These are phyloP conservation scores for Neurospora cerealis DNA, from an alignment of 495 filamentous ascomycete species.

Conservation along the genomic window DNA sequence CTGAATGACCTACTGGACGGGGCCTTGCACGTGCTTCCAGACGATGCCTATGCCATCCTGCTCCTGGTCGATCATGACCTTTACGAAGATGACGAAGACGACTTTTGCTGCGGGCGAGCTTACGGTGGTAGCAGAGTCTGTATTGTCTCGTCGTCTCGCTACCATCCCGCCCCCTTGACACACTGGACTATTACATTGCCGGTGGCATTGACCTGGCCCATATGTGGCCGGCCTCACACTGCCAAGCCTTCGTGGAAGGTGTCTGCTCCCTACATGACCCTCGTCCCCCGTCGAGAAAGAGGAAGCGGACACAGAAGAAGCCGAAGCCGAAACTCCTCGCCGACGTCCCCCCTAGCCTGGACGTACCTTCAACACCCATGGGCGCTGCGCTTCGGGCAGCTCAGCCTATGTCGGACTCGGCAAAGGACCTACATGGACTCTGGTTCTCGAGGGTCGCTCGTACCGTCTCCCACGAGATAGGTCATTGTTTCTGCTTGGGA, in stretches of 20 bases:
- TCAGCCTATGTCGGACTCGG: conserved; percentile 3
- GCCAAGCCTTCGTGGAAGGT: conserved; percentile 35
- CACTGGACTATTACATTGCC: neutral
- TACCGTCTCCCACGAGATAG: conserved; percentile 53
- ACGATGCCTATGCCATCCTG: conserved; percentile 50
- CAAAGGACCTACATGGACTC: conserved; percentile 16
- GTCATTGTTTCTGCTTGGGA: conserved; percentile 55
- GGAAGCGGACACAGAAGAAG: neutral
- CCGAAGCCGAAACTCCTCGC: neutral
- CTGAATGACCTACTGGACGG: conserved; percentile 55
- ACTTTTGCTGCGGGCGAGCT: conserved; percentile 57
- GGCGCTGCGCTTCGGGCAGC: conserved; percentile 5
- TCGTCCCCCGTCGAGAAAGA: neutral
- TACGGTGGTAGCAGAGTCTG: conserved; percentile 53
- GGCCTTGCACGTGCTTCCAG: conserved; percentile 43
- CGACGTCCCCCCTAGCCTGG: neutral
- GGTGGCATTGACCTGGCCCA: conserved; percentile 40
- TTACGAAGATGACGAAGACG: conserved; percentile 57
- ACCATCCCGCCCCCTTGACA: conserved; percentile 44
- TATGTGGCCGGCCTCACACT: conserved; percentile 57
- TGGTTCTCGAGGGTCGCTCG: conserved; percentile 50
- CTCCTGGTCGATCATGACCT: conserved; percentile 52
- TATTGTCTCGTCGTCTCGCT: conserved; percentile 50
- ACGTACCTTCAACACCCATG: conserved; percentile 1
- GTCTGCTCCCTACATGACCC: conserved; percentile 11